These are phyloP conservation scores for Aspergillus floridensis DNA, from an alignment of 2,329 filamentous ascomycete species.

Conservation along the genomic window DNA sequence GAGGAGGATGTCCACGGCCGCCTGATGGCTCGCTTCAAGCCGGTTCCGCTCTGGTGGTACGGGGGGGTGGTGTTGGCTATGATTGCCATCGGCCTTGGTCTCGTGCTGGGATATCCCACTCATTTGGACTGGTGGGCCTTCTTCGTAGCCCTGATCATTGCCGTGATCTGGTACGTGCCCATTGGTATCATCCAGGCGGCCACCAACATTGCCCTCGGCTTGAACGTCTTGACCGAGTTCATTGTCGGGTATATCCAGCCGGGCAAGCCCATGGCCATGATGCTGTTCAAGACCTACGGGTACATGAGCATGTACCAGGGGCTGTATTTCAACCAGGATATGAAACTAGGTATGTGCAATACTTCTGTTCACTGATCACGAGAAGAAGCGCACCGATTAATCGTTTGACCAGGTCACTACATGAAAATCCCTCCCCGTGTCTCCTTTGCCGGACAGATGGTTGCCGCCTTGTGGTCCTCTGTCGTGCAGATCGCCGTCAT, in stretches of 20 bases:
- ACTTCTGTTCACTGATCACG: too few species aligned
- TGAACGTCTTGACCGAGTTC: constrained; percentile 73
- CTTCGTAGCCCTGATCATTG: constrained; percentile 63
- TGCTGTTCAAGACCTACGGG: constrained; percentile 75
- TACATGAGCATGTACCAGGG: constrained; percentile 68
- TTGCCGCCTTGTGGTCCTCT: constrained; percentile 51
- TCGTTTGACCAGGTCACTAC: constrained; percentile 51
- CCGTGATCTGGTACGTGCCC: constrained; percentile 63
- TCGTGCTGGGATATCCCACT: constrained; percentile 57
- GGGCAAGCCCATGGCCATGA: constrained; percentile 68
- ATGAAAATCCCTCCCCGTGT: constrained; percentile 57
- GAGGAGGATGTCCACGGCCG: constrained; percentile 54
- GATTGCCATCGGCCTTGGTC: constrained; percentile 50
- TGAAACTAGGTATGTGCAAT: constrained; percentile 53
- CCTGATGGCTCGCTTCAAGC: constrained; percentile 57
- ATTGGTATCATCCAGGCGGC: constrained; percentile 65
- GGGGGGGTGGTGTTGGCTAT: constrained; percentile 46
- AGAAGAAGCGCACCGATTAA: neutral
- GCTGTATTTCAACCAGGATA: constrained; percentile 63
- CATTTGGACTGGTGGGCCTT: constrained; percentile 73
- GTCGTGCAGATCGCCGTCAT: constrained; percentile 49
- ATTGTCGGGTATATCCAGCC: constrained; percentile 72
- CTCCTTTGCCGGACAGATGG: constrained; percentile 52
- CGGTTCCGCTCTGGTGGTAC: constrained; percentile 61
- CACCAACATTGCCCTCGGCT: constrained; percentile 62